These are phyloP conservation scores for Pseudovirgaria hyperparasitica DNA, from an alignment of 2,329 filamentous ascomycete genomes.

Conservation along the genomic window DNA sequence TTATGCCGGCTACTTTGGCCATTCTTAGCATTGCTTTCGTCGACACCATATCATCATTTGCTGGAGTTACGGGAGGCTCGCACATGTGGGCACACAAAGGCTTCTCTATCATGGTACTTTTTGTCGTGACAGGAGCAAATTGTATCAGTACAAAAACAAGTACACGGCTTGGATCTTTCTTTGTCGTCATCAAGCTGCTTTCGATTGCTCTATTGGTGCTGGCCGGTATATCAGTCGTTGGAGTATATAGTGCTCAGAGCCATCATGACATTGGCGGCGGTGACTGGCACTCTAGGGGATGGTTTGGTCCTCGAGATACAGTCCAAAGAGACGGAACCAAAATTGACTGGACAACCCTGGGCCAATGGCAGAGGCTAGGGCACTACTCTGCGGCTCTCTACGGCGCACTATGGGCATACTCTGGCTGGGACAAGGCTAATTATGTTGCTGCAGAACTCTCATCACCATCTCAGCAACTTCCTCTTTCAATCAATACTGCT, in stretches of 20 bases:
- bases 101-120: constrained; percentile 24
- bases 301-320: constrained; percentile 19
- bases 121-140: constrained; percentile 27
- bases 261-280: constrained; percentile 18
- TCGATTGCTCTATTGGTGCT: constrained; percentile 22
- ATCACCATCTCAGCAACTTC: constrained; percentile 31
- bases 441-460: constrained; percentile 24
- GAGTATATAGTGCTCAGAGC: constrained; percentile 13
- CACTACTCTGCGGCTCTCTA: constrained; percentile 46
- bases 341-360: constrained; percentile 26
- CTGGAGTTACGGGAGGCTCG: constrained; percentile 45
- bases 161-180: constrained; percentile 25
- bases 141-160: constrained; percentile 32
- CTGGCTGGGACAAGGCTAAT: constrained; percentile 27
- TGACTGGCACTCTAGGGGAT: constrained; percentile 20
- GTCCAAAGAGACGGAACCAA: constrained; percentile 14
- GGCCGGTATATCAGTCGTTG: constrained; percentile 20
- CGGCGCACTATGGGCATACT: constrained; percentile 22
- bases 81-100: constrained; percentile 30
- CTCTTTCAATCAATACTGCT: constrained; percentile 49
- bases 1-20: constrained; percentile 52
- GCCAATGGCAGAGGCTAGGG: constrained; percentile 45
- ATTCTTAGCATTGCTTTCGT: constrained; percentile 52
- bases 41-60: constrained; percentile 30
- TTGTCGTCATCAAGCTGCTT: constrained; percentile 22